Evolutionary conservation across 345 rosid species (phyloP), one percentile per base, ranked within the genome.

Genomic region (Acer yangbiense): DNA sequence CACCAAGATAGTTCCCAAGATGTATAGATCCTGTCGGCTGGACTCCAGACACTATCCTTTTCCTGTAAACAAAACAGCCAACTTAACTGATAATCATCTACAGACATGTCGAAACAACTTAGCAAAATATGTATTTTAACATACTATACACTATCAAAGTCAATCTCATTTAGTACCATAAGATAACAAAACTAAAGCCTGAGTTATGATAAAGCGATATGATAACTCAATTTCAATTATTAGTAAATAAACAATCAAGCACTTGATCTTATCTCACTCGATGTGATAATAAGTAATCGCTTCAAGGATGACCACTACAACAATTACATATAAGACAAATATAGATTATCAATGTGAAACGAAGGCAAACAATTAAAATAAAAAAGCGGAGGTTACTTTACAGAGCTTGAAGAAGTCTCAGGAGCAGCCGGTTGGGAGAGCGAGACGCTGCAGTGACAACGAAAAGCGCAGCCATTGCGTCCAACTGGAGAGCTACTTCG

Each of bases 11-110:
- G 82, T 93, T 93, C 52, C 98, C 98, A 0, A 93, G 90, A 87
- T 93, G 99, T 71, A 95, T 77, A 16, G 94, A 88, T 69, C 99
- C 98, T 2, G 97, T 91, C 6, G 99, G 98, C 83, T 93, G 99
- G 60, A 95, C 98, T 70, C 98, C 99, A 64, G 99, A 93, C 20
- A 93, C 99, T 54, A 91, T 83, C 76, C 93, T 90, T 86, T 93
- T 93, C 90, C 94, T 93, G 76, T 7, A 67, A 80, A 63, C 9
- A 61, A 54, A 71, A 23, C n/a, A 25, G 9, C 43, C 8, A 20
- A 44, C 64, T 9, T 32, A 55, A 65, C 41, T 29, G 68, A 46
- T 44, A 14, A 39, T 23, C 50, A 4, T 1, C 27, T 43, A 20
- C 7, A 3, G 50, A 43, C 46, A 35, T 4, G 39, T 35, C 6